phyloP scores from a whole-genome alignment of 805 yeast species.

The Monosporozyma aquatica region DNA sequence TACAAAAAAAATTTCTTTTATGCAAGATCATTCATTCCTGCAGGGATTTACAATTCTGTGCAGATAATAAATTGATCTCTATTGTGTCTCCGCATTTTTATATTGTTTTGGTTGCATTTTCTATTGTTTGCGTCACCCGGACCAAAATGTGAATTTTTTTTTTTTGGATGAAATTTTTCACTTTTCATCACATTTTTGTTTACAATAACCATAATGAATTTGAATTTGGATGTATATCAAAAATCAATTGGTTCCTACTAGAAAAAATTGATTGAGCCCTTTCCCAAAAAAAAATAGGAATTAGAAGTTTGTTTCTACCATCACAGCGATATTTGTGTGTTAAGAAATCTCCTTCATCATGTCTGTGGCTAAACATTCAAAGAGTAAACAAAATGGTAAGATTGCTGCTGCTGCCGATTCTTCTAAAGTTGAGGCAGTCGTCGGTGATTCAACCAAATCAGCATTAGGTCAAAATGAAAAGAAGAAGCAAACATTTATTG shows the following conservation, averaged over 20 bases:
- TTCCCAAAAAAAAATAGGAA: too few species aligned
- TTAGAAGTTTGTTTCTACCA: too few species aligned
- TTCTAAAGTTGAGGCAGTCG: too few species aligned
- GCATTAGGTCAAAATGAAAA: conserved; percentile 11
- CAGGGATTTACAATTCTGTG: not conserved
- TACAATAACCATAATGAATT: too few species aligned
- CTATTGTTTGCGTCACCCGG: not conserved
- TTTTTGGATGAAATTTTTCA: not conserved
- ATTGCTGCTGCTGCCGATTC: not conserved
- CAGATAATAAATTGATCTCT: too few species aligned
- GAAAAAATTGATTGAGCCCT: too few species aligned
- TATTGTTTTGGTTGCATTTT: not conserved
- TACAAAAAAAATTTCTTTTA: not conserved
- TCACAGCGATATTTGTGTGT: too few species aligned
- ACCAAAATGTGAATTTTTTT: not conserved
- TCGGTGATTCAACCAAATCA: not conserved
- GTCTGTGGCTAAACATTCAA: not conserved
- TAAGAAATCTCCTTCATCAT: too few species aligned
- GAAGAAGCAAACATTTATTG: conserved; percentile 42
- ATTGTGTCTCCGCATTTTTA: not conserved
- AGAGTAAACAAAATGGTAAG: not conserved
- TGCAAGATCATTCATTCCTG: not conserved
- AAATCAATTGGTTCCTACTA: too few species aligned
- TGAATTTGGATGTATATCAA: too few species aligned
- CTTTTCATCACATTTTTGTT: not conserved